A percentile compares a stretch with the other conserved stretches of the same genome.
phyloP scores from a whole-genome alignment of 441 rosid species.

The Flueggea neowawraea region DNA sequence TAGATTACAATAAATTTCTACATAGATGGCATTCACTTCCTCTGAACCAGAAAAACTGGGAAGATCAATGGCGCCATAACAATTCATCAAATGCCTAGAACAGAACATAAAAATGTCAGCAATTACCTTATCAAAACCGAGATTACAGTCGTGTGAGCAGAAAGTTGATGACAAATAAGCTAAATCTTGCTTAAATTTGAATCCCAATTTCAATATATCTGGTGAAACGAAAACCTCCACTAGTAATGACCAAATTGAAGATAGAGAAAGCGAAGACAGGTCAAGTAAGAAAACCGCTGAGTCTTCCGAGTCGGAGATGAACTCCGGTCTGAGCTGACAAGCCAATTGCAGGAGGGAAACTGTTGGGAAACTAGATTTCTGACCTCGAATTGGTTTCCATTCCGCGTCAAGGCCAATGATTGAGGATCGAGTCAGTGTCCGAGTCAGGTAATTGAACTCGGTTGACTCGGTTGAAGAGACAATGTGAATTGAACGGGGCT shows the following conservation, averaged over 20 bases:
- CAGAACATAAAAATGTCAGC: background rate
- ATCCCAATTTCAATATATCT: conserved; percentile 76
- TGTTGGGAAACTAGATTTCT: conserved; percentile 44
- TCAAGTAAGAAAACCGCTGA: conserved; percentile 69
- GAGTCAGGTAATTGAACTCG: conserved; percentile 62
- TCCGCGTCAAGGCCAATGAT: conserved; percentile 80
- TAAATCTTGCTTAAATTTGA: conserved; percentile 86
- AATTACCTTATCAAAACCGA: conserved; percentile 61
- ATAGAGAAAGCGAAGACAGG: conserved; percentile 43
- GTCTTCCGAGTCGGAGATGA: conserved; percentile 24
- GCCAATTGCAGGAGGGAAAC: conserved; percentile 84
- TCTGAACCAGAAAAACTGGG: no score
- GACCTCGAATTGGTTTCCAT: conserved; percentile 61
- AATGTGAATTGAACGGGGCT: conserved; percentile 29
- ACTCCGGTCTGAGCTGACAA: conserved; percentile 34
- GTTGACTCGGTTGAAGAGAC: conserved; percentile 55
- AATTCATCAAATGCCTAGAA: background rate
- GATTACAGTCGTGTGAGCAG: conserved; percentile 51
- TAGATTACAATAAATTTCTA: no score
- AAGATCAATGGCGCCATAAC: no score
- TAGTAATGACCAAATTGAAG: conserved; percentile 57
- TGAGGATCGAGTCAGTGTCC: conserved; percentile 47
- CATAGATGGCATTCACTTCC: no score
- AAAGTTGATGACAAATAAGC: conserved; percentile 82
- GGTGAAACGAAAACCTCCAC: conserved; percentile 62